Evolutionary conservation across 176 grass and related monocot genomes (phyloP).

Genomic region (Hordeum marinum): DNA sequence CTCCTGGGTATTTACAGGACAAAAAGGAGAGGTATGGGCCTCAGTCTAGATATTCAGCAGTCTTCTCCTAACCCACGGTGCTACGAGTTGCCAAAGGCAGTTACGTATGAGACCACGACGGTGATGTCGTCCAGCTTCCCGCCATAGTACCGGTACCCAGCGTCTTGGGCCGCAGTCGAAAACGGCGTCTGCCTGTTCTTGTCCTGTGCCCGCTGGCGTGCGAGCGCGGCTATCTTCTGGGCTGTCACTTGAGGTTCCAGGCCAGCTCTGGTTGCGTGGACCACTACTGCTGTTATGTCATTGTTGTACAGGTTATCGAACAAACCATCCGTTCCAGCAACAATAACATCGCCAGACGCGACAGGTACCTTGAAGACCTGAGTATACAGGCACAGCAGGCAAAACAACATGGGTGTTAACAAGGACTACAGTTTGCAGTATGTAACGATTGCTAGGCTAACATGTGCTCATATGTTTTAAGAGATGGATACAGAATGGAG

Average conservation of each 20-base stretch:
- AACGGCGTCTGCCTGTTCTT: constrained; percentile 71
- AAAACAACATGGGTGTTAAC: background rate
- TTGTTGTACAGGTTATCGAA: constrained; percentile 68
- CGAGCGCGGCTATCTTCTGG: constrained; percentile 67
- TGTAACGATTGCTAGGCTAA: background rate
- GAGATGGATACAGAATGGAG: background rate
- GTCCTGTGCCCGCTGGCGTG: constrained; percentile 60
- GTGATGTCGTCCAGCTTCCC: constrained; percentile 75
- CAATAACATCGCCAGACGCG: constrained; percentile 49
- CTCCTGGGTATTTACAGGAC: constrained; percentile 4
- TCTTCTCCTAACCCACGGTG: background rate
- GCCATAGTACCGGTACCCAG: constrained; percentile 61
- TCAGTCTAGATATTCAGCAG: background rate
- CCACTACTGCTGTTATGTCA: constrained; percentile 65
- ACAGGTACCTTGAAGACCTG: constrained; percentile 66
- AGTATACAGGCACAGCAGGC: background rate
- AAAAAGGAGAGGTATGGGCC: background rate
- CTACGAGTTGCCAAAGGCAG: background rate
- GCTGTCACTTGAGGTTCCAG: constrained; percentile 55
- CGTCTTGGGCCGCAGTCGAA: constrained; percentile 57
- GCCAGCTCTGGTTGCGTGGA: constrained; percentile 50
- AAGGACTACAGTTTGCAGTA: background rate
- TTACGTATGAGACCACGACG: constrained; percentile 68
- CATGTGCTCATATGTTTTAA: background rate
- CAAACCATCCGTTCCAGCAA: constrained; percentile 65